These are phyloP conservation scores for Medicago arabica DNA, from an alignment of 306 rosid species.

Conservation along the genomic window DNA sequence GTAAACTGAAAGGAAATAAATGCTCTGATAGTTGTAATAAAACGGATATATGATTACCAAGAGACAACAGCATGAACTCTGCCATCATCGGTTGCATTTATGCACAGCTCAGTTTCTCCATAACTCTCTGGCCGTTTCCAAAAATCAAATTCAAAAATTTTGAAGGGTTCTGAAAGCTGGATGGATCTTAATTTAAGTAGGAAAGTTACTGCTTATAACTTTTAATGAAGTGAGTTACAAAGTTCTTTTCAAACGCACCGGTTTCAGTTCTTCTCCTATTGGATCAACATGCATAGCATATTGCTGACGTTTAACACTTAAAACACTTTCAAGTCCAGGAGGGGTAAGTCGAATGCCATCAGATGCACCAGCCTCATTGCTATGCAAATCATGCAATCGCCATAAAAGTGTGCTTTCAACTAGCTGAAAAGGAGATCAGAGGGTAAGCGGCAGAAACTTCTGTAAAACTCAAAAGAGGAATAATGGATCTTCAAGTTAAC, in stretches of 20 bases:
- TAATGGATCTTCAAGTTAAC: constrained; percentile 36
- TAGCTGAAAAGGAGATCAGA: constrained; percentile 53
- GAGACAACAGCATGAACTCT: constrained; percentile 81
- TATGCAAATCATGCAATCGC: constrained; percentile 78
- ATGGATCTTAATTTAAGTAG: constrained; percentile 62
- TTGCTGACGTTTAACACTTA: constrained; percentile 69
- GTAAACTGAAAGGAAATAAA: constrained; percentile 25
- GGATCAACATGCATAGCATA: constrained; percentile 80
- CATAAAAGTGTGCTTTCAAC: constrained; percentile 80
- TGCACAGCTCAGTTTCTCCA: constrained; percentile 60
- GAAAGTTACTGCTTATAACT: constrained; percentile 40
- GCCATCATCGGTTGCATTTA: constrained; percentile 74
- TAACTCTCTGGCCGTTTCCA: constrained; percentile 95
- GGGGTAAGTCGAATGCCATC: constrained; percentile 79
- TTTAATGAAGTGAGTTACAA: constrained; percentile 32
- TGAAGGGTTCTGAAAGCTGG: constrained; percentile 99
- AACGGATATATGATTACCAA: constrained; percentile 64
- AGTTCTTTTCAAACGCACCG: constrained; percentile 53
- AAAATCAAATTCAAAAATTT: constrained; percentile 96
- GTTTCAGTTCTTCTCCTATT: constrained; percentile 66
- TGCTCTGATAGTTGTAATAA: neutral
- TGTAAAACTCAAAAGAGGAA: constrained; percentile 24
- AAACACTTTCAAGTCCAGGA: constrained; percentile 50
- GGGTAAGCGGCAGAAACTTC: constrained; percentile 7
- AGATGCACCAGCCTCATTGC: constrained; percentile 56